A percentile compares a stretch with the other conserved stretches of the same genome.
phyloP scores from a whole-genome alignment of 139 green algal species.

The Picochlorum sp. region DNA sequence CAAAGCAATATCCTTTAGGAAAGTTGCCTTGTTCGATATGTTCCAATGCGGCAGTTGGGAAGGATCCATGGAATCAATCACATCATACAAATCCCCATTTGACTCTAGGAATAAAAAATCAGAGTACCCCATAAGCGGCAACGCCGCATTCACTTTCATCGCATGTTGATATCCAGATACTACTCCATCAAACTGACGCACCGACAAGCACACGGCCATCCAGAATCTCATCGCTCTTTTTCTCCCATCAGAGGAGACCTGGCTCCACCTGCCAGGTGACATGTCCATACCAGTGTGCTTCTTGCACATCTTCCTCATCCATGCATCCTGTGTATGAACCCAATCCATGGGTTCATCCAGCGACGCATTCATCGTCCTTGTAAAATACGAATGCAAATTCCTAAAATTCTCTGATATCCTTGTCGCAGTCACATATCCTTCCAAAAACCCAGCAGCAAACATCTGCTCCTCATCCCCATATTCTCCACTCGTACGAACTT shows the following conservation, averaged over 20 bases:
- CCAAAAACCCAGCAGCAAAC: conserved; percentile 47
- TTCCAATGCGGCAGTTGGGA: conserved; percentile 17
- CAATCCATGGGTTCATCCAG: conserved; percentile 25
- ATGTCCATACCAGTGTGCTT: not conserved
- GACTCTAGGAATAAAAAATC: conserved; percentile 55
- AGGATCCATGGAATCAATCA: conserved; percentile 24
- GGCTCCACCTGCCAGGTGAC: not conserved
- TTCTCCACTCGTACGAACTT: conserved; percentile 13
- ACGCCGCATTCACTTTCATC: not conserved
- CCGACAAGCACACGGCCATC: conserved; percentile 31
- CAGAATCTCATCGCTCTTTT: conserved; percentile 23
- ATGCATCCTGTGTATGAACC: conserved; percentile 45
- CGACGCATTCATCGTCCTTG: conserved; percentile 28
- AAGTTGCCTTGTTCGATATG: not conserved
- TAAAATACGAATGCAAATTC: conserved; percentile 41
- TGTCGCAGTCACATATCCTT: conserved; percentile 50
- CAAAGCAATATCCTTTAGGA: conserved; percentile 6
- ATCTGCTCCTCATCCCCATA: conserved; percentile 17
- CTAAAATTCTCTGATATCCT: conserved; percentile 44
- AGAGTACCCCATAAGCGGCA: conserved; percentile 22
- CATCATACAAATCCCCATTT: conserved; percentile 50
- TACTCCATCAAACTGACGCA: conserved; percentile 56
- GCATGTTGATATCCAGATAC: conserved; percentile 42
- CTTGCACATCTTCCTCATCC: conserved; percentile 23
- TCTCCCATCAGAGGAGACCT: not conserved